Evolutionary conservation across 441 rosid species (phyloP).

Genomic region (Euphorbia corollata): DNA sequence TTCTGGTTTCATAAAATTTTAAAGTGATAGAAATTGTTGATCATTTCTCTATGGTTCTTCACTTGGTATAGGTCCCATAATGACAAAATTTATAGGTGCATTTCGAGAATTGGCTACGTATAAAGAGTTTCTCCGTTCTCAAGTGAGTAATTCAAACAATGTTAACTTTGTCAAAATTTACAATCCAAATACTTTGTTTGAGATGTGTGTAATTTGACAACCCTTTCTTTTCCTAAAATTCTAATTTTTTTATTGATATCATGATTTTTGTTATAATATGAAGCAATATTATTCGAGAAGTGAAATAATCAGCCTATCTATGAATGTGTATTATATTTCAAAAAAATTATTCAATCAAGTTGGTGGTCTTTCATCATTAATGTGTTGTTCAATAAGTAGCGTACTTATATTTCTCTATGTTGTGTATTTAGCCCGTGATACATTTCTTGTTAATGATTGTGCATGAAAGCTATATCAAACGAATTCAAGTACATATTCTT

Average conservation of each 20-base stretch:
- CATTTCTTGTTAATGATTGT: not conserved
- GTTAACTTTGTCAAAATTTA: not conserved
- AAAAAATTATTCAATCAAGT: not conserved
- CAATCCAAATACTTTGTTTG: not conserved
- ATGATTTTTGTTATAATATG: constrained; percentile 3
- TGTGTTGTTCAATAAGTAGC: not conserved
- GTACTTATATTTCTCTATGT: not conserved
- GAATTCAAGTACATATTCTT: not conserved
- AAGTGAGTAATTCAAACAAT: constrained; percentile 42
- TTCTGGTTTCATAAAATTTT: not conserved
- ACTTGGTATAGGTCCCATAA: constrained; percentile 59
- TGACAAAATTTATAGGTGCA: constrained; percentile 64
- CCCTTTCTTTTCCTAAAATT: not conserved
- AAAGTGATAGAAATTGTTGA: not conserved
- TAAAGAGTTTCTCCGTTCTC: constrained; percentile 83
- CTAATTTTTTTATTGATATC: not conserved
- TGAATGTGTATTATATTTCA: not conserved
- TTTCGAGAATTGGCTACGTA: constrained; percentile 75
- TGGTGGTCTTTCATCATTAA: not conserved
- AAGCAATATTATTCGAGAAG: not conserved
- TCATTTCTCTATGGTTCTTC: constrained; percentile 19
- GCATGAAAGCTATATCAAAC: not conserved
- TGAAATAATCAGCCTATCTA: not conserved
- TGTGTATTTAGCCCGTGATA: not conserved
- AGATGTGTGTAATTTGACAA: not conserved